A percentile compares a stretch with the other conserved stretches of the same genome.
These are phyloP conservation scores for Penicillium canariense DNA, from an alignment of 495 filamentous ascomycete species.

Conservation along the genomic window DNA sequence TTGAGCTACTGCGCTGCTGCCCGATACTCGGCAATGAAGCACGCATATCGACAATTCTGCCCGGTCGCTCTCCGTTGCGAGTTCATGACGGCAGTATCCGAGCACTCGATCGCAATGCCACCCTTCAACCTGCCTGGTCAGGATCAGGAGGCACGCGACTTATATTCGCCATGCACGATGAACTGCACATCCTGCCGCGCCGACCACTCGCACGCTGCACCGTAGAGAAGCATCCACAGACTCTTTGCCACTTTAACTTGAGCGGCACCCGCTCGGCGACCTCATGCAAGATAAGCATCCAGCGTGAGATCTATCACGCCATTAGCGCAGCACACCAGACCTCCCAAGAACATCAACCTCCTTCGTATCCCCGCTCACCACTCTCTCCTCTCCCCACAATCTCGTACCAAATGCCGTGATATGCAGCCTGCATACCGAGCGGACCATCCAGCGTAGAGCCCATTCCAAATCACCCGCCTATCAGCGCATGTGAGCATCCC, in stretches of 20 bases:
- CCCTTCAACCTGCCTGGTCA: too few relatives aligned
- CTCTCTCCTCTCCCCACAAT: neutral
- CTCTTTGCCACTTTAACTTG: too few relatives aligned
- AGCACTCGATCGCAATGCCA: too few relatives aligned
- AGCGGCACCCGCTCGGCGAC: neutral
- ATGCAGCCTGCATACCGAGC: neutral
- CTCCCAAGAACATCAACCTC: neutral
- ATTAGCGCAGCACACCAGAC: neutral
- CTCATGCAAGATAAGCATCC: neutral
- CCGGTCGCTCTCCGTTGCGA: too few relatives aligned
- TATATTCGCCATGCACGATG: too few relatives aligned
- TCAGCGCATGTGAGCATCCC: neutral
- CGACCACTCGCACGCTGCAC: too few relatives aligned
- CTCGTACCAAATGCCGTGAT: neutral
- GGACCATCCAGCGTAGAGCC: neutral
- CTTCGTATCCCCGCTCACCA: neutral
- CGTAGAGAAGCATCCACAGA: too few relatives aligned
- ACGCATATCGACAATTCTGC: too few relatives aligned
- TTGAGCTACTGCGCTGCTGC: constrained; percentile 2
- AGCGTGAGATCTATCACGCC: neutral
- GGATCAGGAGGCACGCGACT: too few relatives aligned
- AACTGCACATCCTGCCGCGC: too few relatives aligned
- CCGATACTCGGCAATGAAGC: neutral
- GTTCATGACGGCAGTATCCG: too few relatives aligned
- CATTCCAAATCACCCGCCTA: neutral